Base-by-base conservation (phyloP, 2,329 filamentous ascomycete genomes). In the Hansfordia pulvinata region DNA sequence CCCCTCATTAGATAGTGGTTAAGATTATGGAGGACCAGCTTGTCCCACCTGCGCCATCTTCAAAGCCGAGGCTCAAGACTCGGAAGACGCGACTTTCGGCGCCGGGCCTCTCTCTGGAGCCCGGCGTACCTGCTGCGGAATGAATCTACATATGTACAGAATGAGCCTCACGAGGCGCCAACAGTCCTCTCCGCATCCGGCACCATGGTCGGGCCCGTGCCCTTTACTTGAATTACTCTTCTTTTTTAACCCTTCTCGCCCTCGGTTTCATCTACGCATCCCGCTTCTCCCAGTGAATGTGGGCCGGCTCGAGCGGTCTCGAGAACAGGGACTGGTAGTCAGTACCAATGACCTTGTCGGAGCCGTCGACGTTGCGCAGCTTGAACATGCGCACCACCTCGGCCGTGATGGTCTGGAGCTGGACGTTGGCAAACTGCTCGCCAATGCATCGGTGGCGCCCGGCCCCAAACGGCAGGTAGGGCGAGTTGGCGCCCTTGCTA, bases 371-470 rank as follows among this genome's bases (percentile, higher is more conserved):
- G 41, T 84, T 92, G 45, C 66, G 64, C 50, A 93, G 71, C 59
- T 83, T 88, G 60, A 93, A 82, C 28, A 73, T 50, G 26, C 84
- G 69, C 20, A 93, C 79, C 37, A 86, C 58, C 31, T 74, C 75
- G 26, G 76, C 83, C 9, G 77, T 61, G 38, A 96, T 92, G 23
- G 83, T 85, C 49, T 86, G 78, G 35, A 96, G 63, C 58, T 96
- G 88, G 31, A 92, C 66, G 49, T 92, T 93, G 40, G 88, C 88
- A 52, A 94, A 96, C 46, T 93, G 84, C 64, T 96, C 88, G 38
- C 88, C 88, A 46, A 96, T 94, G 56, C 88, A 96, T 38, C 88
- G 69, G 56, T 96, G 88, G 39, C 88, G 68, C 21, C 88, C 88
- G 17, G 86, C 88, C 31, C 88, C 88, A 47, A 96, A 96, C 2